Evolutionary conservation across 2,329 filamentous ascomycete genomes (phyloP), one percentile per base, ranked within the genome.

Genomic region (Phoma sp.): DNA sequence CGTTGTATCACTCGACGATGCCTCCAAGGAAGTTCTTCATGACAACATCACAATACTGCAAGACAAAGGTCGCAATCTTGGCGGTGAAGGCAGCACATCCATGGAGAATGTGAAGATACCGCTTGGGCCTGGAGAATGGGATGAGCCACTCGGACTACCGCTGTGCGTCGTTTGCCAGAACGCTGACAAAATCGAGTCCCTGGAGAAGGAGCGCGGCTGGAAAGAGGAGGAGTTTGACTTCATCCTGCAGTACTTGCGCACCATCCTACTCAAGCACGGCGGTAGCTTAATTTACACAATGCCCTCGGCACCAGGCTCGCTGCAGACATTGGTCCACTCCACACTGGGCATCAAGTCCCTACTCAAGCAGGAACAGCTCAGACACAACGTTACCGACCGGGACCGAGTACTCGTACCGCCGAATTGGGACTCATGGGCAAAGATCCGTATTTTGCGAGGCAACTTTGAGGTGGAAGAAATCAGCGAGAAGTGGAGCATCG

Each of bases 381-480:
- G 75, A 46, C 72, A 93, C 73, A 96, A 96, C 66, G 90, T 96
- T 56, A 95, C 96, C 62, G 95, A 95, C 77, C 85, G 93, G 55
- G 93, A 96, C 74, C 96, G 96, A 81, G 93, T 99, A 48, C 83
- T 97, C 5, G 90, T 99, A 0, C 93, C 93, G 1, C 90, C 93
- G 14, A 97, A 97, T 74, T 99, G 95, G 95, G 95, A 99, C 75
- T 97, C 93, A 0, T 97, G 92, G 91, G 93, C 92, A 55, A 99
- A 98, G 77, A 97, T 99, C 56, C 85, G 93, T 34, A 92, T 98
- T 37, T 81, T 98, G 23, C 86, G 92, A 47, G 95, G 96, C 70
- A 91, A 88, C 0, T 98, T 98, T 66, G 92, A 98, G 62, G 91
- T 96, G 18, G 95, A 99, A 78, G 84, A 85, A 12, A 83, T 96